phyloP scores from a whole-genome alignment of 192 early-diverging fungal species.

The Coemansia sp. region DNA sequence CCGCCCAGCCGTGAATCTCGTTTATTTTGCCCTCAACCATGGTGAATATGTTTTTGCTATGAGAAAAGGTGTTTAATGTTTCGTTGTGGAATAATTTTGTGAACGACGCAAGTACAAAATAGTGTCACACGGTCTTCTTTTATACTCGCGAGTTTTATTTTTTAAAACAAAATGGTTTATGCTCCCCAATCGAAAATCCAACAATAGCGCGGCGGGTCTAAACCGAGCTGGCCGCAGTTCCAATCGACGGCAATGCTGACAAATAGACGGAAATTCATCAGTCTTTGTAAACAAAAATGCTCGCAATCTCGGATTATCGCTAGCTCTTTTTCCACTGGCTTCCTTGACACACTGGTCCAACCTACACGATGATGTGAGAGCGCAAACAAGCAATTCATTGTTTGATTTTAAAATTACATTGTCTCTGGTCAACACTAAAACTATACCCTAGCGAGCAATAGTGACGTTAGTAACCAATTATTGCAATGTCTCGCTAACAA shows the following conservation, averaged over 20 bases:
- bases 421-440: not conserved
- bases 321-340: not conserved
- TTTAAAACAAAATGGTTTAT: not conserved
- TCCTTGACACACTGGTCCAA: not conserved
- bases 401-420: not conserved
- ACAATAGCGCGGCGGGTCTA: not conserved
- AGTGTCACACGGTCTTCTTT: not conserved
- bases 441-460: too few species aligned
- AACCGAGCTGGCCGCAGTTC: not conserved
- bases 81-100: not conserved
- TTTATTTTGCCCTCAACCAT: constrained; percentile 46
- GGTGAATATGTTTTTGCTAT: not conserved
- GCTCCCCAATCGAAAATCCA: not conserved
- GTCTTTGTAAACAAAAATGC: not conserved
- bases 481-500: too few species aligned
- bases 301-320: not conserved
- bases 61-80: not conserved
- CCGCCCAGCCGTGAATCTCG: constrained; percentile 51
- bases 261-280: not conserved
- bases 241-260: not conserved
- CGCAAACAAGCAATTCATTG: not conserved
- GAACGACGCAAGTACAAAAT: not conserved
- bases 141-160: not conserved
- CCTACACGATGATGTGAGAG: not conserved
- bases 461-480: too few species aligned